phyloP scores from a whole-genome alignment of 345 rosid species.

The Citrus unshiu region DNA sequence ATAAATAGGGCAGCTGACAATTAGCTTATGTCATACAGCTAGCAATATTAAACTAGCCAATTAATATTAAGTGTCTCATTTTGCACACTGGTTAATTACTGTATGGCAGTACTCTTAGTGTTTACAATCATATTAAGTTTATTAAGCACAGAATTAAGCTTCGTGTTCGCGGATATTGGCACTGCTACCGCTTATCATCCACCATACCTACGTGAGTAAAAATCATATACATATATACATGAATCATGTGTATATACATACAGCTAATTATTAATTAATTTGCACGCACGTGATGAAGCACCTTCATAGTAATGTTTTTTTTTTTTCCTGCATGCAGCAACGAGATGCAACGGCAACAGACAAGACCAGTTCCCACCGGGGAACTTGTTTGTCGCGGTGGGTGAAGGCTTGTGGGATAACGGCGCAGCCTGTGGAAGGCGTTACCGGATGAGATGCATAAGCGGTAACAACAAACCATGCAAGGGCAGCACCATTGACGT shows the following conservation, averaged over 20 bases:
- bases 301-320: background rate
- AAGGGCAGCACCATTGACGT: slow-evolving; percentile 28
- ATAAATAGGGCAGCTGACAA: background rate
- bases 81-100: background rate
- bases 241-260: background rate
- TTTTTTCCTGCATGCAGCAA: slow-evolving; percentile 6
- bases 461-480: slow-evolving; percentile 29
- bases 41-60: too few species aligned
- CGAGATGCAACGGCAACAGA: slow-evolving; percentile 23
- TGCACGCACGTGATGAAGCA: background rate
- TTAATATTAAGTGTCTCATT: background rate
- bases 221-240: background rate
- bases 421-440: slow-evolving; percentile 35
- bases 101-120: background rate
- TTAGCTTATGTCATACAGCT: background rate
- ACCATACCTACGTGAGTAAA: slow-evolving; percentile 30
- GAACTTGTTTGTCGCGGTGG: slow-evolving; percentile 22
- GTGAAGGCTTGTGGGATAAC: slow-evolving; percentile 36
- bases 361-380: slow-evolving; percentile 31
- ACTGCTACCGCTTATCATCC: slow-evolving; percentile 25
- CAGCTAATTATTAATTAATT: background rate
- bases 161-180: slow-evolving; percentile 23
- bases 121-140: background rate
- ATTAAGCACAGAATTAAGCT: background rate
- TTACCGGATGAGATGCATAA: slow-evolving; percentile 27